These are phyloP conservation scores for Arabidopsis lyrata DNA, from an alignment of 441 rosid genomes.

Conservation along the genomic window DNA sequence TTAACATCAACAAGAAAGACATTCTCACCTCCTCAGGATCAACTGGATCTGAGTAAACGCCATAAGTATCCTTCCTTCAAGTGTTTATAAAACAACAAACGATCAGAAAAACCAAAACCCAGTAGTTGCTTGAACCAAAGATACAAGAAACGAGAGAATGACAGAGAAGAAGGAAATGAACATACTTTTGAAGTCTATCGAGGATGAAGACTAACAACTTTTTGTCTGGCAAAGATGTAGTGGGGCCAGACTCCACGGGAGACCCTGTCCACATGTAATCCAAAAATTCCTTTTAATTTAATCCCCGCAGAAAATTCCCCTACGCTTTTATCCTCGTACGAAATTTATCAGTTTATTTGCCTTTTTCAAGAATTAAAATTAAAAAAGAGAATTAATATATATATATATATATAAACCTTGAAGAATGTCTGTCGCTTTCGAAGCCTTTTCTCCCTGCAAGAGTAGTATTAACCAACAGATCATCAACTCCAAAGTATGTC, in stretches of 20 bases:
- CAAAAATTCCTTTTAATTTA: conserved; percentile 23
- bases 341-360: conserved; percentile 30
- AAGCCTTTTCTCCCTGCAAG: conserved; percentile 75
- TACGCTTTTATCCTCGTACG: conserved; percentile 39
- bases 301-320: conserved; percentile 18
- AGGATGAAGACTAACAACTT: conserved; percentile 90
- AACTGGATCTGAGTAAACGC: conserved; percentile 92
- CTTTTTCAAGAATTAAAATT: conserved; percentile 44
- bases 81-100: conserved; percentile 23
- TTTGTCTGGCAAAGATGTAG: conserved; percentile 91
- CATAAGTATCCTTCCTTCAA: conserved; percentile 93
- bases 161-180: conserved; percentile 3
- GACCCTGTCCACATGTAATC: conserved; percentile 66
- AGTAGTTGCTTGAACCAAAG: conserved; percentile 3
- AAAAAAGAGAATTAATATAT: neutral
- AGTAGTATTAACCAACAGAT: conserved; percentile 21
- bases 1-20: conserved; percentile 1
- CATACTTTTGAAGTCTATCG: conserved; percentile 96
- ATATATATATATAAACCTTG: conserved; percentile 58
- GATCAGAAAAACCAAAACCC: conserved; percentile 38
- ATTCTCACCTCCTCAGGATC: conserved; percentile 87
- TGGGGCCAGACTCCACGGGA: conserved; percentile 74
- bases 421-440: conserved; percentile 81
- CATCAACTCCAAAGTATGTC: neutral
- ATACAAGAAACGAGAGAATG: neutral